Percentiles rank a stretch among this genome's conserved stretches.
Conservation (phyloP, 202 grass and related monocot genomes). For the Brachypodium distachyon region DNA sequence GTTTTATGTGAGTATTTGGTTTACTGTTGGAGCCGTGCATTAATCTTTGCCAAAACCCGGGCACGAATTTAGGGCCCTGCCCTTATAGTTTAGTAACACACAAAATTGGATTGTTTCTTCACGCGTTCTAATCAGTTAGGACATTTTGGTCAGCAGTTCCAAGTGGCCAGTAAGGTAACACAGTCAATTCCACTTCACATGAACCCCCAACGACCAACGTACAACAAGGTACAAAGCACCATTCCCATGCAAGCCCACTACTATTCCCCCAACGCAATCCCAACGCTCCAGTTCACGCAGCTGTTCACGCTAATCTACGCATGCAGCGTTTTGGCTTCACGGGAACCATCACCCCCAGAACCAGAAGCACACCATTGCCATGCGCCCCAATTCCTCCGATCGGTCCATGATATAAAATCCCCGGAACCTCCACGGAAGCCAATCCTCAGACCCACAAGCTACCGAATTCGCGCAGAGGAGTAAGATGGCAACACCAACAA, state of each 20-base stretch:
- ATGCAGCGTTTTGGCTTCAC: neutral
- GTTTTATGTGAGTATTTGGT: too few species aligned
- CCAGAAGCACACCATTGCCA: conserved; percentile 23
- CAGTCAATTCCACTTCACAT: conserved; percentile 1
- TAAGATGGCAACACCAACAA: neutral
- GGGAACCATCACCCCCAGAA: neutral
- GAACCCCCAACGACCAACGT: neutral
- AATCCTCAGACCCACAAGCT: neutral
- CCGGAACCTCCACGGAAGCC: neutral
- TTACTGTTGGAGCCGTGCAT: too few species aligned
- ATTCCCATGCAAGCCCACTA: conserved; percentile 7
- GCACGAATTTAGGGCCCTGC: too few species aligned
- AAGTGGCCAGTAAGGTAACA: neutral
- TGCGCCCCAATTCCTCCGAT: conserved; percentile 3
- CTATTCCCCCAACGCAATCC: conserved; percentile 18
- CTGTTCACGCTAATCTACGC: conserved; percentile 9
- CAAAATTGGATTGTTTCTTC: neutral
- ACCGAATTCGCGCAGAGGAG: neutral
- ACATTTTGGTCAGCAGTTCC: neutral
- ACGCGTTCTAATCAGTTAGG: neutral
- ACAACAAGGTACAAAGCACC: conserved; percentile 7
- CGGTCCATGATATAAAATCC: conserved; percentile 29
- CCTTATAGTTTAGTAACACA: neutral
- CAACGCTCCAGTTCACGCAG: conserved; percentile 7
- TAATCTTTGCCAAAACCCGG: too few species aligned